These are phyloP conservation scores for Plenodomus tracheiphilus DNA, from an alignment of 2,329 filamentous ascomycete species.

Conservation along the genomic window DNA sequence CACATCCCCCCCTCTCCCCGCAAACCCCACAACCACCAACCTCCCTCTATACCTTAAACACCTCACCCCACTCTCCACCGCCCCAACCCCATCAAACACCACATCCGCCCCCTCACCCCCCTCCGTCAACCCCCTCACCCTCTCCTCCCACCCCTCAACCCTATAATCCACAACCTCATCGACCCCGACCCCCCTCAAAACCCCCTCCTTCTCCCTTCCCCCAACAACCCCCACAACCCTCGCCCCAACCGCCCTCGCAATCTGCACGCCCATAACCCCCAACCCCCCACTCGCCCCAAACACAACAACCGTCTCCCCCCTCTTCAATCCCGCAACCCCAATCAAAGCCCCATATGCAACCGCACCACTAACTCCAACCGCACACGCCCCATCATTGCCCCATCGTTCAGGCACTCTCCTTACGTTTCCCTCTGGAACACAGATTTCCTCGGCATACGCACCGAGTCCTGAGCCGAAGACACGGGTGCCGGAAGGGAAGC, in stretches of 20 bases:
- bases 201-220: constrained; percentile 49
- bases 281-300: constrained; percentile 60
- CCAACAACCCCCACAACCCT: constrained; percentile 59
- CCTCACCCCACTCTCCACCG: constrained; percentile 58
- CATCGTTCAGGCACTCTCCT: constrained; percentile 52
- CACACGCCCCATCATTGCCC: constrained; percentile 56
- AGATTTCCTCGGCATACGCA: constrained; percentile 58
- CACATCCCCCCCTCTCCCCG: constrained; percentile 56
- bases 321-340: constrained; percentile 46
- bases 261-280: constrained; percentile 60
- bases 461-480: constrained; percentile 60
- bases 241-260: constrained; percentile 58
- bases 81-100: constrained; percentile 62
- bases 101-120: constrained; percentile 58
- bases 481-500: constrained; percentile 52
- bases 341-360: constrained; percentile 59
- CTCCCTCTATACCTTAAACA: constrained; percentile 59
- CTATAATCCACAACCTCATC: constrained; percentile 50
- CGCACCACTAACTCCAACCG: constrained; percentile 57
- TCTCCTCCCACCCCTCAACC: constrained; percentile 53
- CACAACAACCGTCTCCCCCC: constrained; percentile 57
- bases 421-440: constrained; percentile 46
- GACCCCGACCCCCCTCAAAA: constrained; percentile 48
- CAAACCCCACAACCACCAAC: constrained; percentile 63
- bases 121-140: constrained; percentile 53